Base-by-base conservation (phyloP, 2,329 filamentous ascomycete species). In the Claviceps sp. region DNA sequence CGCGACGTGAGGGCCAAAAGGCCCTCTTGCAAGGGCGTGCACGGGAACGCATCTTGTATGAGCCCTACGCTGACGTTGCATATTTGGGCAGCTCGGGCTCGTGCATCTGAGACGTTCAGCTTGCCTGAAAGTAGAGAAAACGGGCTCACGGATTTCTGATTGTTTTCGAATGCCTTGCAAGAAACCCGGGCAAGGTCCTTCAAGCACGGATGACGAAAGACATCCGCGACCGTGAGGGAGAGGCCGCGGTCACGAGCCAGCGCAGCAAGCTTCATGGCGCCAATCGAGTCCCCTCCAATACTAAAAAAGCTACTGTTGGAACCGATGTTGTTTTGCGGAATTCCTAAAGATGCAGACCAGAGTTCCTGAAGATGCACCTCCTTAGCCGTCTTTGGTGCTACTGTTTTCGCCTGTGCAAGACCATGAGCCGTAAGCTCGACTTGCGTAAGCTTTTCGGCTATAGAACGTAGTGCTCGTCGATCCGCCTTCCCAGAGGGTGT, bases 221-320 rank as follows among this genome's bases (percentile, higher is more conserved):
- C 66, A 44, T 63, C 64, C 14, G 65, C 65, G 0, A 74, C 71
- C 2, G 67, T 70, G 14, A 74, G 56, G 1, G 61, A 54, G 9
- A 73, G 53, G 13, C 61, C 64, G 4, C 56, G 54, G 1, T 57
- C 60, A 50, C 67, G 62, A 4, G 69, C 68, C 34, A 63, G 60
- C 1, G 70, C 65, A 1, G 71, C 69, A 2, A 73, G 60, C 49
- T 64, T 67, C 71, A 55, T 55, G 20, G 54, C 54, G 2, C 50
- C 26, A 37, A 55, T 48, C 7, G 54, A 55, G 34, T 55, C 54
- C 11, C 54, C 54, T 7, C 54, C 54, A n/a, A 55, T 24, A 5
- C 50, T 50, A 24, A 55, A 30, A 30, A 55, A 55, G 45, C 50
- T 52, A 11, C 54, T 50, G 7, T 52, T 44, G 6, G 50, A 40